Evolutionary conservation across 345 rosid genomes (phyloP).

Genomic region (Eutrema yunnanense): DNA sequence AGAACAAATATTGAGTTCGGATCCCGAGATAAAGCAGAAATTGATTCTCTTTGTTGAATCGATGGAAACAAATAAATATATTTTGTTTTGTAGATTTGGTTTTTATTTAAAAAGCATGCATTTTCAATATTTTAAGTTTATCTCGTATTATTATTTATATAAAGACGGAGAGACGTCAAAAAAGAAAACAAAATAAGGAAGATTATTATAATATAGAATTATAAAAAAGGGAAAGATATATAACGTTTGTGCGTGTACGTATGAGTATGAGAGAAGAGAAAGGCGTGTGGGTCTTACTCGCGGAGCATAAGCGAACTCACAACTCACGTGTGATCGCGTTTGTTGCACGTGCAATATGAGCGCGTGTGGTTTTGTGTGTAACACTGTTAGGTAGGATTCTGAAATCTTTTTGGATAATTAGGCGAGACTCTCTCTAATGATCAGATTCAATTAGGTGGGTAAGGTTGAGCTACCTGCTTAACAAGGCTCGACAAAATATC

Average conservation of each 20-base stretch:
- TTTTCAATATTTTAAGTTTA: no score
- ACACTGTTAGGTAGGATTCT: not conserved
- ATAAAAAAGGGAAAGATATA: not conserved
- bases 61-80: not conserved
- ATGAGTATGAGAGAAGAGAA: not conserved
- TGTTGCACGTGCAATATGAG: not conserved
- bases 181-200: not conserved
- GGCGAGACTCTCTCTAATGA: not conserved
- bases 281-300: constrained; percentile 26
- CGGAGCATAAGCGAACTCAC: constrained; percentile 16
- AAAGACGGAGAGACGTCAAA: not conserved
- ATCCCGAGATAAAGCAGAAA: not conserved
- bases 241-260: constrained; percentile 4
- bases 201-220: not conserved
- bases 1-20: not conserved
- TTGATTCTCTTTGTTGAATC: not conserved
- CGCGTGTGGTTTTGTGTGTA: not conserved
- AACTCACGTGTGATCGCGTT: constrained; percentile 20
- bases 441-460: not conserved
- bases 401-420: not conserved
- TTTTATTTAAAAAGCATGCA: no score
- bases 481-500: no score
- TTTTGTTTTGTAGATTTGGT: not conserved
- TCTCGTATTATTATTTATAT: not conserved
- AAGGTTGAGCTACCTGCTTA: not conserved